Evolutionary conservation across 352 stramenopile species (phyloP).

Genomic region (Lagenidium giganteum): DNA sequence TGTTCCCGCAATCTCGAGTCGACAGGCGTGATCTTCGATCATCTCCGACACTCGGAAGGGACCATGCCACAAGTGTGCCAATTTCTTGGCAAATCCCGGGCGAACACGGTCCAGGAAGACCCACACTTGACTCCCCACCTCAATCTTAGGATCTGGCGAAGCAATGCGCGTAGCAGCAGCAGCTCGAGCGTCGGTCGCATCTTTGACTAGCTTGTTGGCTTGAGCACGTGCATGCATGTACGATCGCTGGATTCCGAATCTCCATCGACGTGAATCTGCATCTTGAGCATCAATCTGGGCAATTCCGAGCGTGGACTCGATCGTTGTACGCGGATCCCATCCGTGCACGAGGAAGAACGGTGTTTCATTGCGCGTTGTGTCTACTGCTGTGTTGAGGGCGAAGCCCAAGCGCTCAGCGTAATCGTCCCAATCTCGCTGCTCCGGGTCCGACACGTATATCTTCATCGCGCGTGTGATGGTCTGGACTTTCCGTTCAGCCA

Average conservation of each 20-base stretch:
- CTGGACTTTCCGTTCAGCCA: conserved; percentile 5
- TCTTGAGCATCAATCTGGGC: neutral
- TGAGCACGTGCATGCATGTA: conserved; percentile 4
- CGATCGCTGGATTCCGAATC: neutral
- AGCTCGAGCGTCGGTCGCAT: no score
- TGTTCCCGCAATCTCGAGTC: conserved; percentile 15
- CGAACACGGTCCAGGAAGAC: conserved; percentile 3
- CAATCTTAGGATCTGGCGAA: neutral
- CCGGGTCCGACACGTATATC: conserved; percentile 1
- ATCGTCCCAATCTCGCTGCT: conserved; percentile 16
- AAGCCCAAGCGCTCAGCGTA: conserved; percentile 10
- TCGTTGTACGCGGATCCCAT: conserved; percentile 9
- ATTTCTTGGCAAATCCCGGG: conserved; percentile 4
- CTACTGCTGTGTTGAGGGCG: conserved; percentile 12
- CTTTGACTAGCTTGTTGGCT: no score
- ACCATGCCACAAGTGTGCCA: conserved; percentile 6
- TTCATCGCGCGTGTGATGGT: neutral
- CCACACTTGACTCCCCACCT: conserved; percentile 1
- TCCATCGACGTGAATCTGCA: neutral
- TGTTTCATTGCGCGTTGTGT: neutral
- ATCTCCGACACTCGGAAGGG: conserved; percentile 3
- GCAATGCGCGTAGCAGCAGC: neutral
- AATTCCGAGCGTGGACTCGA: neutral
- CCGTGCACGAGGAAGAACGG: conserved; percentile 19
- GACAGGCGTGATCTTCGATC: neutral